These are phyloP conservation scores for Pseudogymnoascus sp. DNA, from an alignment of 2,329 filamentous ascomycete species.

Conservation along the genomic window DNA sequence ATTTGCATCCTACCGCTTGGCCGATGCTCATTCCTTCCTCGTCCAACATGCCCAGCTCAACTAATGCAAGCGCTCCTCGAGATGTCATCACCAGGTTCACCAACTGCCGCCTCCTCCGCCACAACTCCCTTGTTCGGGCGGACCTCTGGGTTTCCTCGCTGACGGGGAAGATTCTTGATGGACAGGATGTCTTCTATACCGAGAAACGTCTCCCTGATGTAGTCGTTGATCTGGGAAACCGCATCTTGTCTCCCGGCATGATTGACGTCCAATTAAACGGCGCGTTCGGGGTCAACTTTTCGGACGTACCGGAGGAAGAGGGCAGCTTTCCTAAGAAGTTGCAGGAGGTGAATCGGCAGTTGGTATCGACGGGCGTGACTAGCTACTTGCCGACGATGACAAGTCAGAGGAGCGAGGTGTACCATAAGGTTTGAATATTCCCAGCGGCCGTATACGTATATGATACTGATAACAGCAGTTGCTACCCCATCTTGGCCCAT, in stretches of 20 bases:
- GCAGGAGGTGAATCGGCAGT: conserved; percentile 58
- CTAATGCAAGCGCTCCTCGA: conserved; percentile 28
- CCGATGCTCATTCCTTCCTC: not conserved
- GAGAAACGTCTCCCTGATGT: conserved; percentile 62
- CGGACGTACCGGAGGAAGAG: conserved; percentile 59
- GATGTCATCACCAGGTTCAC: conserved; percentile 75
- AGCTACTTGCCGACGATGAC: conserved; percentile 81
- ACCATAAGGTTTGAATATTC: conserved; percentile 53
- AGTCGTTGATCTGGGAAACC: conserved; percentile 71
- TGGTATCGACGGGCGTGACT: conserved; percentile 76
- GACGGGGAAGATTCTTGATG: conserved; percentile 74
- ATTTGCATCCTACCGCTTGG: not conserved
- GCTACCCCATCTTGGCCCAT: conserved; percentile 70
- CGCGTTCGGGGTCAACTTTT: conserved; percentile 89
- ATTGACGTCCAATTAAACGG: conserved; percentile 92
- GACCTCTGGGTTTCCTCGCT: conserved; percentile 84
- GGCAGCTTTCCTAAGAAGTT: conserved; percentile 64
- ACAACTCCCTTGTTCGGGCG: conserved; percentile 57
- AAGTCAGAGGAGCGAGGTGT: conserved; percentile 72
- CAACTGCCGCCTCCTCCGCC: conserved; percentile 72
- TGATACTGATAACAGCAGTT: conserved; percentile 35
- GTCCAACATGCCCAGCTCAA: not conserved
- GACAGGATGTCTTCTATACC: conserved; percentile 59
- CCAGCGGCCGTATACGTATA: not conserved
- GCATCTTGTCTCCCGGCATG: conserved; percentile 76